phyloP scores from a whole-genome alignment of 805 yeast genomes.

The Saccharomycopsis vini region DNA sequence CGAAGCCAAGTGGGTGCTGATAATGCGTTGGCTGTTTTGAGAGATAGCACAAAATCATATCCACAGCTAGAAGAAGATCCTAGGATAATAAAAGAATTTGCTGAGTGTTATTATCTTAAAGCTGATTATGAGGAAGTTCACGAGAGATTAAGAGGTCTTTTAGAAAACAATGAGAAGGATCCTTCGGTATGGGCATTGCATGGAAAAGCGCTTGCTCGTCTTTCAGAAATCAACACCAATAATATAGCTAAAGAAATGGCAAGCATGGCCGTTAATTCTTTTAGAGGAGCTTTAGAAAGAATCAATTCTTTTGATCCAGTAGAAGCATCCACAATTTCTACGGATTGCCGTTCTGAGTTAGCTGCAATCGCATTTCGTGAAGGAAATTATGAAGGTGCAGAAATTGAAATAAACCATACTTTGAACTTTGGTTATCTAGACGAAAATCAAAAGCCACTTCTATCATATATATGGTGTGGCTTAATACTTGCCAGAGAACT shows the following conservation, averaged over 20 bases:
- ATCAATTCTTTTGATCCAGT: constrained; percentile 5
- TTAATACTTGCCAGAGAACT: constrained; percentile 43
- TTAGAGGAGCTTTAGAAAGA: constrained; percentile 36
- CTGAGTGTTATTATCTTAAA: constrained; percentile 40
- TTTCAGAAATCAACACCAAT: neutral
- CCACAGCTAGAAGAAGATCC: constrained; percentile 33
- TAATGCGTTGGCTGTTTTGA: constrained; percentile 33
- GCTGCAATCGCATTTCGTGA: constrained; percentile 47
- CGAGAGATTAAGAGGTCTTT: constrained; percentile 35
- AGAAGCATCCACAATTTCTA: constrained; percentile 37
- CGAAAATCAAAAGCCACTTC: constrained; percentile 35
- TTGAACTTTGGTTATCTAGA: constrained; percentile 43
- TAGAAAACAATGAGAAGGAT: constrained; percentile 32
- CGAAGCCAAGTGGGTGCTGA: constrained; percentile 34
- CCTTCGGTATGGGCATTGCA: constrained; percentile 39
- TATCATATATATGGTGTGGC: constrained; percentile 45
- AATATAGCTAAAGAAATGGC: constrained; percentile 32
- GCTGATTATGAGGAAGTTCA: constrained; percentile 46
- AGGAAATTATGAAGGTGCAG: constrained; percentile 41
- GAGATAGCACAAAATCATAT: constrained; percentile 30
- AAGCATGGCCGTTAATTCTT: constrained; percentile 38
- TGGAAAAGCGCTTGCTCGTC: constrained; percentile 40
- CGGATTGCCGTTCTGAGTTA: constrained; percentile 46
- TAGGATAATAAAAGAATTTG: constrained; percentile 38
- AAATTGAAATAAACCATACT: constrained; percentile 41